A percentile compares a stretch with the other conserved stretches of the same genome.
These are phyloP conservation scores for Dinochytrium kinnereticum DNA, from an alignment of 371 early-diverging fungal genomes.

Conservation along the genomic window DNA sequence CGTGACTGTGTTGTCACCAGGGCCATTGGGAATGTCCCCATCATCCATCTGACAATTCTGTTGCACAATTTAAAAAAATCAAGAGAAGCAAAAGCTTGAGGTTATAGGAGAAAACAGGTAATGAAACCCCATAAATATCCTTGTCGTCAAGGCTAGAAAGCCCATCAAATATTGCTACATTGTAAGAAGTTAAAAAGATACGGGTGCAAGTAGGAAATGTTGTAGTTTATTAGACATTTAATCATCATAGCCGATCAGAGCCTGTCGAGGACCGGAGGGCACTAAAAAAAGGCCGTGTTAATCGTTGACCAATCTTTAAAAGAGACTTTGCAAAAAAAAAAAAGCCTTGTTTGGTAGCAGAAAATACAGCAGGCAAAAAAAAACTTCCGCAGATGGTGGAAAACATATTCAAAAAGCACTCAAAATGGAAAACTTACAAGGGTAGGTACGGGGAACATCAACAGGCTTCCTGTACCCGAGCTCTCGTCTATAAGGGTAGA, in stretches of 20 bases:
- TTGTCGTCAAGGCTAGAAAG: too few relatives aligned
- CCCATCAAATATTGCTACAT: background rate
- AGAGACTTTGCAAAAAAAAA: too few relatives aligned
- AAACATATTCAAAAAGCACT: too few relatives aligned
- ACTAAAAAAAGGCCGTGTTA: too few relatives aligned
- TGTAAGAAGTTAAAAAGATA: background rate
- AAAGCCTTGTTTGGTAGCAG: too few relatives aligned
- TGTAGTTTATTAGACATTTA: conserved; percentile 1
- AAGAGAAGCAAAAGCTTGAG: too few relatives aligned
- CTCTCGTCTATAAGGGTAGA: conserved; percentile 46
- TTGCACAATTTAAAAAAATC: conserved; percentile 9
- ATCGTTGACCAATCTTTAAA: too few relatives aligned
- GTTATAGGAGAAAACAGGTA: too few relatives aligned
- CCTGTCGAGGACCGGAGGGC: conserved; percentile 28
- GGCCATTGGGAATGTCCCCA: conserved; percentile 40
- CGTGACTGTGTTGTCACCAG: conserved; percentile 54
- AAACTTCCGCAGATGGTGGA: too few relatives aligned
- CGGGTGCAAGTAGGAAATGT: background rate
- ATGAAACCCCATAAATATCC: too few relatives aligned
- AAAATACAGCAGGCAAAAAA: too few relatives aligned
- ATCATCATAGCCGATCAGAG: conserved; percentile 39
- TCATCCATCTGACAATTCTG: conserved; percentile 7
- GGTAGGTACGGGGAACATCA: conserved; percentile 43
- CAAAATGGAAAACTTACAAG: conserved; percentile 41
- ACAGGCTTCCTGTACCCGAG: conserved; percentile 44